Percentiles rank a stretch among this genome's conserved stretches.
Conservation (phyloP, 768 basidiomycete species). For the Daedaleopsis sinensis region DNA sequence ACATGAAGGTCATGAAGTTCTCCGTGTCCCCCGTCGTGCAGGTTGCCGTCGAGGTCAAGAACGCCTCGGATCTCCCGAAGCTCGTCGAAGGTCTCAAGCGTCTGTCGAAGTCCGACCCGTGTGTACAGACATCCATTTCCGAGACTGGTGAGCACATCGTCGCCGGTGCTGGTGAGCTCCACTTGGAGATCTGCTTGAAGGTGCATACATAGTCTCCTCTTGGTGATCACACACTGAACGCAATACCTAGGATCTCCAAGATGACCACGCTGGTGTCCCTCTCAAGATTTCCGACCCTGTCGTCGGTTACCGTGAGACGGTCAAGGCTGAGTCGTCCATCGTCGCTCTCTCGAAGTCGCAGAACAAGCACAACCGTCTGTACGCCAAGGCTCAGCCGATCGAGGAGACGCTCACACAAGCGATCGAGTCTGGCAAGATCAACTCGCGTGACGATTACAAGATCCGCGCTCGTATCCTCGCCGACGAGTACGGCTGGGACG, state of each 20-base stretch:
- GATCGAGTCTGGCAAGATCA: constrained; percentile 87
- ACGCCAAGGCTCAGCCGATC: constrained; percentile 88
- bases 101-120: constrained; percentile 99
- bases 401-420: constrained; percentile 94
- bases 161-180: constrained; percentile 98
- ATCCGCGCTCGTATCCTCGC: constrained; percentile 92
- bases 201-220: constrained; percentile 39
- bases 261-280: constrained; percentile 99
- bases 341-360: constrained; percentile 98
- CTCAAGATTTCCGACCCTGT: constrained; percentile 98
- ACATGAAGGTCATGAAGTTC: constrained; percentile 99
- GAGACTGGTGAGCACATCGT: constrained; percentile 98
- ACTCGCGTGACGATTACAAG: constrained; percentile 96
- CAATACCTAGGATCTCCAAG: constrained; percentile 83
- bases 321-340: constrained; percentile 93
- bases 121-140: constrained; percentile 92
- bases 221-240: constrained; percentile 2
- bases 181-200: constrained; percentile 99
- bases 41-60: constrained; percentile 99
- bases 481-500: constrained; percentile 97
- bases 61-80: constrained; percentile 97
- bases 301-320: constrained; percentile 97
- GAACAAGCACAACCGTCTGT: constrained; percentile 99
- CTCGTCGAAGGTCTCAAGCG: constrained; percentile 99
- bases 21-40: constrained; percentile 99